Percentiles rank a stretch among this genome's conserved stretches.
phyloP scores from a whole-genome alignment of 169 alveolate genomes.

The Theileria orientalis region DNA sequence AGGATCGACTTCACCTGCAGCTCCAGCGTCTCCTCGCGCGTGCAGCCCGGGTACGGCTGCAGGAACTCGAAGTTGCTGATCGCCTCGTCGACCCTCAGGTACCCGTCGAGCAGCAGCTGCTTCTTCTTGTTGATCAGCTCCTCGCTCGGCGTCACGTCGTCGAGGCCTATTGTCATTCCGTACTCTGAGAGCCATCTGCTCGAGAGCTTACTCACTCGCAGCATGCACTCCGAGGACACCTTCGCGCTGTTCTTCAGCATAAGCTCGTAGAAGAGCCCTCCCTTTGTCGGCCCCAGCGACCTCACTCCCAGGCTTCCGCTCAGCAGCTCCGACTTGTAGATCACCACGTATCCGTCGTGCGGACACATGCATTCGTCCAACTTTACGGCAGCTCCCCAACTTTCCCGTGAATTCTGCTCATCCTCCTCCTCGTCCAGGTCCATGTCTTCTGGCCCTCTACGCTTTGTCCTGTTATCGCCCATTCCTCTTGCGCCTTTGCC shows the following conservation, averaged over 20 bases:
- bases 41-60: constrained; percentile 94
- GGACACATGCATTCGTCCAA: constrained; percentile 67
- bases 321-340: constrained; percentile 92
- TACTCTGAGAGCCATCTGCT: constrained; percentile 93
- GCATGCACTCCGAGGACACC: constrained; percentile 92
- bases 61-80: constrained; percentile 81
- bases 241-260: constrained; percentile 88
- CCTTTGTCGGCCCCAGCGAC: constrained; percentile 88
- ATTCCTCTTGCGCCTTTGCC: constrained; percentile 20
- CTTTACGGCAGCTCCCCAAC: background rate
- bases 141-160: constrained; percentile 92
- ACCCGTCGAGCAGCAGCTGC: constrained; percentile 79
- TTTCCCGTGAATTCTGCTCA: background rate
- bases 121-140: constrained; percentile 61
- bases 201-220: constrained; percentile 92
- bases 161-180: constrained; percentile 99
- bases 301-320: constrained; percentile 95
- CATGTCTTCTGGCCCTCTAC: background rate
- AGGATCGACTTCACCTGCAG: constrained; percentile 86
- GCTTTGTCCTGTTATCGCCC: constrained; percentile 22
- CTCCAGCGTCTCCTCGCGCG: constrained; percentile 94
- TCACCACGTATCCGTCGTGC: constrained; percentile 93
- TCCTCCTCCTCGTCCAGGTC: background rate
- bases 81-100: constrained; percentile 84
- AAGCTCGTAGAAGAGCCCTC: constrained; percentile 91